Base-by-base conservation (phyloP, 2,329 filamentous ascomycete genomes). In the Alternaria incomplexa region DNA sequence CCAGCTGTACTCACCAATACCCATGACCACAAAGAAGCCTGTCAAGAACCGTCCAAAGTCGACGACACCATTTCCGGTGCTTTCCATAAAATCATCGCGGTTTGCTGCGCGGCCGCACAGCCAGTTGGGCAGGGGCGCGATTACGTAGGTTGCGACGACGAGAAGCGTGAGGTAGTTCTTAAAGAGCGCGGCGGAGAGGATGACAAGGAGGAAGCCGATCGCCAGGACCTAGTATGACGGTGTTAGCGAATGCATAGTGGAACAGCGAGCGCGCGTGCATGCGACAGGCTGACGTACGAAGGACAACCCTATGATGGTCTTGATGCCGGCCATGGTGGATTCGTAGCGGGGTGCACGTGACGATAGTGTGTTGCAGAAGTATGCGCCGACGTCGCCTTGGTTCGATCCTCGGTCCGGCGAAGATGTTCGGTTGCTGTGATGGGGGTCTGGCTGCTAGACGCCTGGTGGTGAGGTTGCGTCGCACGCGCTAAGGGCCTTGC, bases 231-330 rank as follows among this genome's bases (percentile, higher is more conserved):
- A 55, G 36, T 28, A 11, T 3, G 3, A 7, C 20, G 6, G 1
- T 6, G 40, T 73, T 50, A 71, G 66, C 36, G 25, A 13, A 6
- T 22, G 32, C 25, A 43, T 20, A 3, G 25, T 36, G 58, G 15
- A 32, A 17, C n/a, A 36, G 22, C 48, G 40, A 62, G 61, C 17
- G 63, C 56, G 63, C 51, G 53, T 50, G 55, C 46, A 70, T 66
- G 66, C 64, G 70, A 62, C 65, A 25, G 65, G 69, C 64, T 67
- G 69, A 73, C 88, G 59, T 88, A 92, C 96, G 84, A 99, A 99
- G 79, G 96, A 98, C 73, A 99, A 92, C 69, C 93, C 93, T 82
- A 99, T 99, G 83, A 99, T 99, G 72, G 96, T 99, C 85, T 97
- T 98, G 78, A 99, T 90, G 80, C 96, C 96, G 74, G 96, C 93